Evolutionary conservation across 2,329 filamentous ascomycete species (phyloP).

Genomic region (Ceratocystis ficicola): DNA sequence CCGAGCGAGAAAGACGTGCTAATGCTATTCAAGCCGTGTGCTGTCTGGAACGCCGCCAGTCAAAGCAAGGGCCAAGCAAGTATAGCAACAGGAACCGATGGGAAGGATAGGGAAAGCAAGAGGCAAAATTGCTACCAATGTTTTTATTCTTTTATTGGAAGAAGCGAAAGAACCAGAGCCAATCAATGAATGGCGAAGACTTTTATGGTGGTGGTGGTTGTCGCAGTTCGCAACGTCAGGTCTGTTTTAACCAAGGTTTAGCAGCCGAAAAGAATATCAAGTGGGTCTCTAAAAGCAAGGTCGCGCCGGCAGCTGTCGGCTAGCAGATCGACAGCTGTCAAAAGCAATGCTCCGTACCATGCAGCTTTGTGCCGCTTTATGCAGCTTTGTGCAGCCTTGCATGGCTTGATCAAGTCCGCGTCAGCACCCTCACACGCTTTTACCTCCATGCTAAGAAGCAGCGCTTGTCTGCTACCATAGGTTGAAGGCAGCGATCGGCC

Average conservation of each 20-base stretch:
- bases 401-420: too few relatives aligned
- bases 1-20: background rate
- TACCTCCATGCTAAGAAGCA: background rate
- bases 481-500: background rate
- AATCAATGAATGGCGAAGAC: background rate
- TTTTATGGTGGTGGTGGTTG: conserved; percentile 3
- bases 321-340: background rate
- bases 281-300: background rate
- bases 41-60: too few relatives aligned
- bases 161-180: background rate
- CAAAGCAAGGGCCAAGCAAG: background rate
- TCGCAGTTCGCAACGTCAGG: conserved; percentile 9
- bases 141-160: background rate
- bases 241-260: conserved; percentile 2
- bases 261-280: background rate
- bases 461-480: background rate
- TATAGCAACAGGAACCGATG: background rate
- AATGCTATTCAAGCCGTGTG: too few relatives aligned
- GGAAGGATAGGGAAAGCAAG: background rate
- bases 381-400: too few relatives aligned
- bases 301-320: background rate
- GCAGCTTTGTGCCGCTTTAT: background rate
- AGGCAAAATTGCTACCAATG: background rate
- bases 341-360: background rate
- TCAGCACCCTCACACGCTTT: too few relatives aligned